Conservation (phyloP, 306 rosid genomes). For the Potentilla sterilis region DNA sequence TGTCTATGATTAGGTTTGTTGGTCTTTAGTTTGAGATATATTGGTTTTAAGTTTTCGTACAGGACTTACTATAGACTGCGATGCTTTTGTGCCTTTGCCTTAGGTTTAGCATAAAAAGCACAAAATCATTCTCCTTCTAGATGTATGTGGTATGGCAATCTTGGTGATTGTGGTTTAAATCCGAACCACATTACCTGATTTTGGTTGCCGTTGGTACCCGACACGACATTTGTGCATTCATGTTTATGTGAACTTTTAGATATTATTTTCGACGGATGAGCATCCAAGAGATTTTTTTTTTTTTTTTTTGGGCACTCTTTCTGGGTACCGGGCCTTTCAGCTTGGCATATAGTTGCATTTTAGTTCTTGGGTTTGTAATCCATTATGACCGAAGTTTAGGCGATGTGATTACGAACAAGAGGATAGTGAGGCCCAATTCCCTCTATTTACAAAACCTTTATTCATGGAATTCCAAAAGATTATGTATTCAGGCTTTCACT, state of each 20-base stretch:
- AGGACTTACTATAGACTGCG: constrained; percentile 31
- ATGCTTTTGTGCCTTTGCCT: constrained; percentile 28
- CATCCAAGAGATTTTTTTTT: too few relatives aligned
- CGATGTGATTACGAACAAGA: not conserved
- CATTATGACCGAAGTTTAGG: not conserved
- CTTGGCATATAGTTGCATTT: not conserved
- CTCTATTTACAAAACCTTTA: not conserved
- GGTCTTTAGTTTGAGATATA: constrained; percentile 31
- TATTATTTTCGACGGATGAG: not conserved
- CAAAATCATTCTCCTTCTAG: not conserved
- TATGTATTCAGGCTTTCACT: not conserved
- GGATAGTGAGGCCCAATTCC: not conserved
- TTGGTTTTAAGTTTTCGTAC: constrained; percentile 28
- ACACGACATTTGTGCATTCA: constrained; percentile 4
- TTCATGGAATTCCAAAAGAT: not conserved
- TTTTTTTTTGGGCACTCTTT: not conserved
- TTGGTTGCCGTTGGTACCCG: not conserved
- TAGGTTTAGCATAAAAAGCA: not conserved
- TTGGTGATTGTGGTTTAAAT: constrained; percentile 30
- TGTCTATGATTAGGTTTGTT: constrained; percentile 40
- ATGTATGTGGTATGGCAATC: not conserved
- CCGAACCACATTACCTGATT: constrained; percentile 4
- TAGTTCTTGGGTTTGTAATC: not conserved
- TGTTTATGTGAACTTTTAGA: not conserved
- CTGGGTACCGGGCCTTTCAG: not conserved